Percentiles rank a stretch among this genome's conserved stretches.
Conservation (phyloP, 805 yeast species). For the Ogataea philodendri region DNA sequence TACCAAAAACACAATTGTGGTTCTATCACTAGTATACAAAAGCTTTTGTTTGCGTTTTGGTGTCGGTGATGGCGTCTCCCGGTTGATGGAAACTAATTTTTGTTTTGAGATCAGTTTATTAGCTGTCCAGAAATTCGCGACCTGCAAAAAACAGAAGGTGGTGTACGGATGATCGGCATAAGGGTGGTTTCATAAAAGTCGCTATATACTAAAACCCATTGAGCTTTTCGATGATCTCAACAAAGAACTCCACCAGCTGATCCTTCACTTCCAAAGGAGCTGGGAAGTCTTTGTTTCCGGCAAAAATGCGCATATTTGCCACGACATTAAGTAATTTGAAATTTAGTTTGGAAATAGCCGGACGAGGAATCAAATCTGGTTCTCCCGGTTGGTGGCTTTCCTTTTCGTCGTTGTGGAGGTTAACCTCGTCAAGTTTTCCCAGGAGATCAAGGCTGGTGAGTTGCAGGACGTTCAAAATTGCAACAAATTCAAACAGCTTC, state of each 20-base stretch:
- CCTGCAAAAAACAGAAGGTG: background rate
- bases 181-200: background rate
- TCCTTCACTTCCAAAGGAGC: constrained; percentile 19
- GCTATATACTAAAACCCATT: constrained; percentile 20
- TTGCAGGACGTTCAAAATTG: constrained; percentile 25
- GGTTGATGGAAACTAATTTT: background rate
- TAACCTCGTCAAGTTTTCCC: constrained; percentile 15
- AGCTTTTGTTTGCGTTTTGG: no score
- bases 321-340: constrained; percentile 29
- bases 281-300: constrained; percentile 22
- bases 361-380: constrained; percentile 6
- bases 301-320: constrained; percentile 33
- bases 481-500: constrained; percentile 27
- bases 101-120: constrained; percentile 8
- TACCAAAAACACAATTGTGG: no score
- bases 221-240: constrained; percentile 24
- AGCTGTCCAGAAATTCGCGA: constrained; percentile 20
- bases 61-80: no score
- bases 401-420: constrained; percentile 2
- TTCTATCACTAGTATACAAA: no score
- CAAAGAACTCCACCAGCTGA: constrained; percentile 26
- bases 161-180: constrained; percentile 6
- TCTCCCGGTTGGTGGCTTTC: constrained; percentile 8
- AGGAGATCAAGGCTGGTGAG: constrained; percentile 17
- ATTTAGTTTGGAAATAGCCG: constrained; percentile 25